Evolutionary conservation across 306 rosid species (phyloP).

Genomic region (Cucurbita moschata): DNA sequence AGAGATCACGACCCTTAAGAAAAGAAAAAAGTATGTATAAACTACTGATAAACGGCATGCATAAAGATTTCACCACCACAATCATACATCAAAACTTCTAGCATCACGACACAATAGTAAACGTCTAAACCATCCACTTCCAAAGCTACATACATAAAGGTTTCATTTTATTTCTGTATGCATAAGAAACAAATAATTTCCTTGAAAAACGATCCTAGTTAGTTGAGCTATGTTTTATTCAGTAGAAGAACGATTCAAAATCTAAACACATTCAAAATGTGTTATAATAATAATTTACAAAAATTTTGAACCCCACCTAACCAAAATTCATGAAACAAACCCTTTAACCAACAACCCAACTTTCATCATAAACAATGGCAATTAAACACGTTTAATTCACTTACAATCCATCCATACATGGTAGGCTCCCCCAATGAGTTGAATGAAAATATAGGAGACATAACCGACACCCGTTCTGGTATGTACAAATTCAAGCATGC

Average conservation of each 20-base stretch:
- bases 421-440: neutral
- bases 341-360: neutral
- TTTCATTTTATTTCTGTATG: too few species aligned
- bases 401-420: neutral
- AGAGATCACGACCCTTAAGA: too few species aligned
- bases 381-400: neutral
- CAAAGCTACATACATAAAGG: neutral
- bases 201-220: too few species aligned
- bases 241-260: too few species aligned
- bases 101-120: neutral
- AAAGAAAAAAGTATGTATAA: too few species aligned
- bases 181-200: too few species aligned
- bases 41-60: too few species aligned
- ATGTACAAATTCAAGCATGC: slow-evolving; percentile 1
- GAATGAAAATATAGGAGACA: neutral
- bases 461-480: neutral
- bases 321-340: neutral
- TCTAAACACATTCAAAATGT: too few species aligned
- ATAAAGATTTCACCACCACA: neutral
- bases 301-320: too few species aligned
- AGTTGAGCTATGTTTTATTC: too few species aligned
- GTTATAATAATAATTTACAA: too few species aligned
- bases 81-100: neutral
- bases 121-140: neutral
- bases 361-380: neutral